phyloP scores from a whole-genome alignment of 345 rosid species.

The Lenwebbia sp. region DNA sequence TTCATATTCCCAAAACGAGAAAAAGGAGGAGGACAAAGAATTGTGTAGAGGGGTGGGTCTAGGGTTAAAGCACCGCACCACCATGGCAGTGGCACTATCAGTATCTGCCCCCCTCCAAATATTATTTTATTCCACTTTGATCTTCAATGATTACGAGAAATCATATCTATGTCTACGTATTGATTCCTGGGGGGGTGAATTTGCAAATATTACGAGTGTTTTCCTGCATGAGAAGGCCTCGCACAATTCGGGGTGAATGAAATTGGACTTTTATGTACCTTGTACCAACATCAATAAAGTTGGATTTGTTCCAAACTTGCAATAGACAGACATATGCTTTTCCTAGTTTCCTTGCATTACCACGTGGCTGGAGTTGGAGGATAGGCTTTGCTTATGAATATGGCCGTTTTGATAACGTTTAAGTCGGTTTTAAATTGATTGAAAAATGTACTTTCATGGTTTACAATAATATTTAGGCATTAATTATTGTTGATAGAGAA shows the following conservation, averaged over 20 bases:
- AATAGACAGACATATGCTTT: background rate
- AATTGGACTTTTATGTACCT: background rate
- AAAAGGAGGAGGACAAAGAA: background rate
- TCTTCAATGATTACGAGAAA: background rate
- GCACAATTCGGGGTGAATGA: background rate
- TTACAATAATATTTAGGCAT: no score
- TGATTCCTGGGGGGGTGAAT: background rate
- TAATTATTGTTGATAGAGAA: no score
- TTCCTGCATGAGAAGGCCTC: background rate
- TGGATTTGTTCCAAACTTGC: background rate
- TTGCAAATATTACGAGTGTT: background rate
- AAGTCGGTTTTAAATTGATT: background rate
- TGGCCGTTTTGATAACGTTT: background rate
- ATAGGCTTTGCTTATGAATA: background rate
- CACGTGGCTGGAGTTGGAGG: background rate
- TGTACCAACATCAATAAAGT: background rate
- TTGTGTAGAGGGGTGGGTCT: background rate
- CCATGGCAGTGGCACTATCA: background rate
- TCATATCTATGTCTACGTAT: background rate
- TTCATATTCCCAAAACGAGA: background rate
- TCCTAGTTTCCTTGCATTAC: background rate
- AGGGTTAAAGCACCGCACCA: background rate
- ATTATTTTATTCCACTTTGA: background rate
- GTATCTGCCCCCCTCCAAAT: background rate
- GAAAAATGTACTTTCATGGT: no score